phyloP scores from a whole-genome alignment of 352 stramenopile genomes.

The Phytophthora melonis region DNA sequence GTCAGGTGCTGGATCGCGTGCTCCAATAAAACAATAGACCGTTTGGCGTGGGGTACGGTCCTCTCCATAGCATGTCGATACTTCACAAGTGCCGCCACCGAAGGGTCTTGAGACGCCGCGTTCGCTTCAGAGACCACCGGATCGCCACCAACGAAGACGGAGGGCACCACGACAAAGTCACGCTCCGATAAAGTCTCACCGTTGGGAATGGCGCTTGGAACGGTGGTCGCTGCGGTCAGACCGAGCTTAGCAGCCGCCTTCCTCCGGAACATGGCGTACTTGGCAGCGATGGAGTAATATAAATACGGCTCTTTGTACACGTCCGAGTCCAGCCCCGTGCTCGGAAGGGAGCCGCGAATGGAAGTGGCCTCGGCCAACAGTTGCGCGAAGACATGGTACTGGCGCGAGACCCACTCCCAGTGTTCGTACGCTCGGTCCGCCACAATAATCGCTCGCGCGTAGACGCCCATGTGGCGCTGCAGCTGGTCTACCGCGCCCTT shows the following conservation, averaged over 20 bases:
- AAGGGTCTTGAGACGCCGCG: conserved; percentile 51
- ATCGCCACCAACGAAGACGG: conserved; percentile 76
- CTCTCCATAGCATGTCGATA: conserved; percentile 74
- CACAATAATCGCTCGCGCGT: conserved; percentile 60
- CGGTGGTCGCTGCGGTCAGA: conserved; percentile 39
- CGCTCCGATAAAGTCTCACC: conserved; percentile 44
- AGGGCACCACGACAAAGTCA: conserved; percentile 80
- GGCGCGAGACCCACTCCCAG: conserved; percentile 85
- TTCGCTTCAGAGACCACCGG: conserved; percentile 64
- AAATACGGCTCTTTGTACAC: conserved; percentile 91
- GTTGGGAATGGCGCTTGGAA: conserved; percentile 21
- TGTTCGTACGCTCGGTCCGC: conserved; percentile 78
- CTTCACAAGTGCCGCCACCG: conserved; percentile 63
- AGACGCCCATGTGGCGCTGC: conserved; percentile 82
- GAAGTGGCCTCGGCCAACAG: conserved; percentile 77
- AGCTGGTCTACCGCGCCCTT: conserved; percentile 89
- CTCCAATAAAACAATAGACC: conserved; percentile 80
- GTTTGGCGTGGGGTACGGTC: conserved; percentile 68
- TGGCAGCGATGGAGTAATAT: conserved; percentile 86
- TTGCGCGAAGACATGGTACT: conserved; percentile 91
- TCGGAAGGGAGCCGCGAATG: conserved; percentile 66
- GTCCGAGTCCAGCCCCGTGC: conserved; percentile 73
- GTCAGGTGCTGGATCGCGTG: conserved; percentile 81
- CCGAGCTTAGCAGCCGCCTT: conserved; percentile 72
- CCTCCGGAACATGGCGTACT: conserved; percentile 82